Conservation (phyloP, 2,329 filamentous ascomycete genomes). For the Acephala macrosclerotiorum region DNA sequence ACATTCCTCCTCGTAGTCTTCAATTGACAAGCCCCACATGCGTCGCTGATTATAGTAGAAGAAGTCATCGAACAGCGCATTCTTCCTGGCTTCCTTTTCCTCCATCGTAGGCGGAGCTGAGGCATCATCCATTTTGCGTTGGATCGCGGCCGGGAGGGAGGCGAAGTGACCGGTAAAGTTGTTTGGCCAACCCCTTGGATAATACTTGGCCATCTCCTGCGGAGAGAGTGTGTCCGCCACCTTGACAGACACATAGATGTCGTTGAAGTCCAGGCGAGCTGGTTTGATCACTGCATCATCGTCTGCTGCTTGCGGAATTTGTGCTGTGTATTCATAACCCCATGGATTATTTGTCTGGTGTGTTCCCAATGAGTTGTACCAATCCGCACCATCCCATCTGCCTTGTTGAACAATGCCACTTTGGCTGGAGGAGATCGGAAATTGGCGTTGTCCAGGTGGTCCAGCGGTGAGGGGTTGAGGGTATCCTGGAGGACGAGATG, state of each 20-base stretch:
- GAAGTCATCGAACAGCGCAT: constrained; percentile 35
- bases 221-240: constrained; percentile 39
- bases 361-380: constrained; percentile 10
- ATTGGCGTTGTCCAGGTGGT: constrained; percentile 42
- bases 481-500: constrained; percentile 34
- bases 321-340: constrained; percentile 4
- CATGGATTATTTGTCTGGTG: constrained; percentile 1
- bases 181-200: constrained; percentile 38
- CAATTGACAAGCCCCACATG: constrained; percentile 35
- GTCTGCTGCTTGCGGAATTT: background rate
- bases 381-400: constrained; percentile 1
- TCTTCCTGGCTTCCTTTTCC: constrained; percentile 20
- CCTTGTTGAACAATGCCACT: constrained; percentile 22
- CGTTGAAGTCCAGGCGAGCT: constrained; percentile 1
- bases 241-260: constrained; percentile 18
- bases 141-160: constrained; percentile 28
- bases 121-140: constrained; percentile 20
- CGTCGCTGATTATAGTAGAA: constrained; percentile 42
- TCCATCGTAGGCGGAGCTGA: constrained; percentile 15
- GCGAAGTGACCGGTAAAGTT: constrained; percentile 33
- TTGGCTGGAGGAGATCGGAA: background rate
- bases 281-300: background rate
- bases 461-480: constrained; percentile 46
- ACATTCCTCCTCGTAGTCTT: constrained; percentile 25
- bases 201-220: constrained; percentile 37